Evolutionary conservation across 2,329 filamentous ascomycete genomes (phyloP).

Genomic region (Cadophora sp.): DNA sequence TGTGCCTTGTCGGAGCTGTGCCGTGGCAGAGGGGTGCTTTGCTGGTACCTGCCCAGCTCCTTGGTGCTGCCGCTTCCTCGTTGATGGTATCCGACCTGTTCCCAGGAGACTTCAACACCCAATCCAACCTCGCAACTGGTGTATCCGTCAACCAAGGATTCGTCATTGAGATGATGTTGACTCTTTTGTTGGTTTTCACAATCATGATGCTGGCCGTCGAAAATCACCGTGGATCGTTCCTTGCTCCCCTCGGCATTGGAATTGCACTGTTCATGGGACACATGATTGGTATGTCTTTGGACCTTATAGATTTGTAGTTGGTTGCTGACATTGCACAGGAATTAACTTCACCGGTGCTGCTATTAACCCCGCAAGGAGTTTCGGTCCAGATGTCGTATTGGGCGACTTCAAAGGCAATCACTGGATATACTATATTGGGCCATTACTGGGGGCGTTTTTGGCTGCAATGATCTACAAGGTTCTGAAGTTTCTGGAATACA

Average conservation of each 20-base stretch:
- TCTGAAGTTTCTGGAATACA: slow-evolving; percentile 58
- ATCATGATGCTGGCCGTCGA: slow-evolving; percentile 66
- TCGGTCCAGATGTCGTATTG: slow-evolving; percentile 53
- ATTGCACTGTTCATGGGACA: slow-evolving; percentile 68
- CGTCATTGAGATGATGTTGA: slow-evolving; percentile 56
- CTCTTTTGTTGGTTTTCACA: slow-evolving; percentile 53
- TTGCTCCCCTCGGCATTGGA: slow-evolving; percentile 76
- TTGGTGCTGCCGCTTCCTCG: slow-evolving; percentile 46
- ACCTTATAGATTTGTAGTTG: background rate
- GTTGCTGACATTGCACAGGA: slow-evolving; percentile 37
- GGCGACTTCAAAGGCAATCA: slow-evolving; percentile 51
- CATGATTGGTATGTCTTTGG: slow-evolving; percentile 29
- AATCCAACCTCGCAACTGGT: slow-evolving; percentile 49
- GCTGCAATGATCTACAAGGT: slow-evolving; percentile 55
- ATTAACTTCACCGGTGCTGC: slow-evolving; percentile 55
- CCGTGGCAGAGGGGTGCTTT: slow-evolving; percentile 40
- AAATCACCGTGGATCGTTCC: slow-evolving; percentile 75
- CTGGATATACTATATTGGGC: slow-evolving; percentile 59
- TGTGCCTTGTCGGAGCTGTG: slow-evolving; percentile 45
- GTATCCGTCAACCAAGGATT: slow-evolving; percentile 51
- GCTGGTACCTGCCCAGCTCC: slow-evolving; percentile 43
- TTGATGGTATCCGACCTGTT: slow-evolving; percentile 50
- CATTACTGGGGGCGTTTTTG: slow-evolving; percentile 54
- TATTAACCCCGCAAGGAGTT: slow-evolving; percentile 54
- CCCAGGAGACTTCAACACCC: slow-evolving; percentile 51